These are phyloP conservation scores for Elsinoe arachidis DNA, from an alignment of 2,329 filamentous ascomycete genomes.

Conservation along the genomic window DNA sequence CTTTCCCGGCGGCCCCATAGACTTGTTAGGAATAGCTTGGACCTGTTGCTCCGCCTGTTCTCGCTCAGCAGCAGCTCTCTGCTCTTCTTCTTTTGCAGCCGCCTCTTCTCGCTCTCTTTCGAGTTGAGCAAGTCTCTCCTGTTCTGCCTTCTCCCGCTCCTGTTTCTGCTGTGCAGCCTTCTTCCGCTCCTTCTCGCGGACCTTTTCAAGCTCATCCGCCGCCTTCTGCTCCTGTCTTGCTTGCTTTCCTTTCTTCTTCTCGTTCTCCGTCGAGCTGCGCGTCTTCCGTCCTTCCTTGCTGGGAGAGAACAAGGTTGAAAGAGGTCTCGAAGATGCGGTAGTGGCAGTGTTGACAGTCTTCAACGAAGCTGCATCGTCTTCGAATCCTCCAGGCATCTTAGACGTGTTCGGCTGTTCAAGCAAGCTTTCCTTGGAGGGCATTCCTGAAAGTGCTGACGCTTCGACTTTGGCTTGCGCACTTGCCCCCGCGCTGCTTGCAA, in stretches of 20 bases:
- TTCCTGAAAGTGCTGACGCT: constrained; percentile 34
- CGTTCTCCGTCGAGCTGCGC: constrained; percentile 51
- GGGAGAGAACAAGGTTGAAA: constrained; percentile 18
- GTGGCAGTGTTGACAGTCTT: constrained; percentile 19
- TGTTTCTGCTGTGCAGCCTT: constrained; percentile 54
- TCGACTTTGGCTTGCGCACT: constrained; percentile 53
- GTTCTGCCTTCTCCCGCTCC: constrained; percentile 34
- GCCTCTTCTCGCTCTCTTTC: constrained; percentile 26
- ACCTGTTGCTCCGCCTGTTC: constrained; percentile 51
- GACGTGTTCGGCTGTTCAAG: constrained; percentile 12
- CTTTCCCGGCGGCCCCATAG: constrained; percentile 32
- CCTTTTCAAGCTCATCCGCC: constrained; percentile 58
- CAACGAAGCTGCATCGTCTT: constrained; percentile 19
- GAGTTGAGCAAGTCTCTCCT: constrained; percentile 28
- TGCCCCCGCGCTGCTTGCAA: constrained; percentile 61
- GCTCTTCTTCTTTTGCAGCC: constrained; percentile 27
- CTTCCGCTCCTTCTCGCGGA: constrained; percentile 60
- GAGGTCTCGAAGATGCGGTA: constrained; percentile 15
- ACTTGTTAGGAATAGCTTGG: constrained; percentile 37
- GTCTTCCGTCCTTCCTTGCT: constrained; percentile 40
- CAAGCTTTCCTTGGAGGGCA: constrained; percentile 12
- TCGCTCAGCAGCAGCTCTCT: constrained; percentile 43
- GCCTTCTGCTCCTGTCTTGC: constrained; percentile 53
- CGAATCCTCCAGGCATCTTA: constrained; percentile 27
- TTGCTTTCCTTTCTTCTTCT: constrained; percentile 55